Evolutionary conservation across 2,329 filamentous ascomycete genomes (phyloP).

Genomic region (Colletotrichum sp.): DNA sequence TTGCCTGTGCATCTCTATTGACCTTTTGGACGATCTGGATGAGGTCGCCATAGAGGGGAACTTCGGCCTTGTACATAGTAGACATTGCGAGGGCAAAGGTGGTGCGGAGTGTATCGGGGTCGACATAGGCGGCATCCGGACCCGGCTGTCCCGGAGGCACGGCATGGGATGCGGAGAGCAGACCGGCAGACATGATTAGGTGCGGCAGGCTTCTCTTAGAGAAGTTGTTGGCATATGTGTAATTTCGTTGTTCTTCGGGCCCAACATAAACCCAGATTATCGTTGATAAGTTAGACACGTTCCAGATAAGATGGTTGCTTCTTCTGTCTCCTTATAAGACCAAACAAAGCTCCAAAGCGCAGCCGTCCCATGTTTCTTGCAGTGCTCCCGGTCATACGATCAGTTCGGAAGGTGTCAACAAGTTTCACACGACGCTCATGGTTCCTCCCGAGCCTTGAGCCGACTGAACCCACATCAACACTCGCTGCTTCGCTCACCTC

Average conservation of each 20-base stretch:
- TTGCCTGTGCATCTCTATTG: slow-evolving; percentile 20
- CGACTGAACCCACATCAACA: background rate
- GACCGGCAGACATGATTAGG: background rate
- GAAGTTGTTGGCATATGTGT: background rate
- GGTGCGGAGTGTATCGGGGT: slow-evolving; percentile 26
- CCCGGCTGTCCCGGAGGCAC: background rate
- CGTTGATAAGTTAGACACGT: background rate
- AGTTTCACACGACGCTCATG: background rate
- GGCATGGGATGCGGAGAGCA: background rate
- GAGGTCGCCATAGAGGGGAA: slow-evolving; percentile 37
- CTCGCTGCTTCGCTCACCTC: background rate
- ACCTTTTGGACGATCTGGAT: slow-evolving; percentile 32
- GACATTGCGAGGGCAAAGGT: slow-evolving; percentile 36
- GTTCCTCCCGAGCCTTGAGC: background rate
- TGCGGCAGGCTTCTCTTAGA: background rate
- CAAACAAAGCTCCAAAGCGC: background rate
- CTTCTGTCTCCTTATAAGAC: background rate
- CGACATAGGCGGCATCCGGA: background rate
- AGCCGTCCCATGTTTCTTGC: background rate
- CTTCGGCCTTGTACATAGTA: slow-evolving; percentile 38
- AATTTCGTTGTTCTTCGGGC: background rate
- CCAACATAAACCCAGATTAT: background rate
- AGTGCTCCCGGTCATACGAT: background rate
- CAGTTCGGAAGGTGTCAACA: background rate
- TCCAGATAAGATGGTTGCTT: background rate